Percentiles rank a stretch among this genome's conserved stretches.
Evolutionary conservation across 2,329 filamentous ascomycete genomes (phyloP).

Genomic region (Arthrobotrys entomopaga): DNA sequence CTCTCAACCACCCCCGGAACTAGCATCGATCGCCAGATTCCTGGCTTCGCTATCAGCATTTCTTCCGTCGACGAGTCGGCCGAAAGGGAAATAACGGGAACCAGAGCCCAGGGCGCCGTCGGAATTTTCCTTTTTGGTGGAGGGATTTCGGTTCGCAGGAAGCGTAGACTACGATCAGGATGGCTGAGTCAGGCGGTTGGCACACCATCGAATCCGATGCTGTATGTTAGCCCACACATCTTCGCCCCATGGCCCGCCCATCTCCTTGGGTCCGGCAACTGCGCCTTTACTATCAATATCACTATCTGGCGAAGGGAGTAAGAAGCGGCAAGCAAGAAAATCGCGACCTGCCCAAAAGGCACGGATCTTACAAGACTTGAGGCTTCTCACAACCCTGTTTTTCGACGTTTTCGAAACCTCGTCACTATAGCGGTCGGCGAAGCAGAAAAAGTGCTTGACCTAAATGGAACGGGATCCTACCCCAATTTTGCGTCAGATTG

Average conservation of each 20-base stretch:
- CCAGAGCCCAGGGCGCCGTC: conserved; percentile 6
- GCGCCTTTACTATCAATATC: conserved; percentile 28
- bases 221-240: conserved; percentile 36
- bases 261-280: conserved; percentile 31
- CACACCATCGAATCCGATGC: conserved; percentile 98
- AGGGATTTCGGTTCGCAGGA: conserved; percentile 23
- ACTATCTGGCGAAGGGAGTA: neutral
- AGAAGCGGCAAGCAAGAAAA: conserved; percentile 15
- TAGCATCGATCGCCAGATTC: conserved; percentile 16
- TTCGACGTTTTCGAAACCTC: conserved; percentile 8
- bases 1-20: neutral
- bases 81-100: conserved; percentile 20
- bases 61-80: conserved; percentile 21
- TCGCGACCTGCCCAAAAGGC: conserved; percentile 32
- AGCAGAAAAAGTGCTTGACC: conserved; percentile 13
- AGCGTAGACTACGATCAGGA: conserved; percentile 26
- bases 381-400: conserved; percentile 13
- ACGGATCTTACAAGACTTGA: conserved; percentile 29
- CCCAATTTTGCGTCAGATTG: conserved; percentile 14
- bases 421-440: conserved; percentile 25
- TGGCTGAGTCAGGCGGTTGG: conserved; percentile 77
- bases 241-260: conserved; percentile 32
- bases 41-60: neutral
- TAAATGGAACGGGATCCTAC: conserved; percentile 11
- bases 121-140: conserved; percentile 4